Percentiles rank a stretch among this genome's conserved stretches.
Conservation (phyloP, 2,329 filamentous ascomycete species). For the Corynespora cassiicola region DNA sequence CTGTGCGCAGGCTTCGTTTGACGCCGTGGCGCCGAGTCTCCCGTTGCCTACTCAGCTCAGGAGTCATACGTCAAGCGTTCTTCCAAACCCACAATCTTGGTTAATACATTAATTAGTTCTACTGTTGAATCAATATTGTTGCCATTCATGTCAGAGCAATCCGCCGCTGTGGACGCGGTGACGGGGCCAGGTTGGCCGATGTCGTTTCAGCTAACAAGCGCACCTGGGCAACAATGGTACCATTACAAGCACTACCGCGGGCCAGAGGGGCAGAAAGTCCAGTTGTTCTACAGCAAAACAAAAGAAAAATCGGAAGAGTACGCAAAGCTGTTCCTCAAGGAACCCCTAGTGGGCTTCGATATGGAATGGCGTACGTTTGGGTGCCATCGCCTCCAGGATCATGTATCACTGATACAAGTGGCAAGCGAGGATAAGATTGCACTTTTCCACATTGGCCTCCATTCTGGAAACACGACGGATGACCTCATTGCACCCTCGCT, state of each 20-base stretch:
- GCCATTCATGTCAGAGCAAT: too few relatives aligned
- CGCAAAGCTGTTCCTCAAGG: conserved; percentile 68
- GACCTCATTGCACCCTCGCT: conserved; percentile 76
- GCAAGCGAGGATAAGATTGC: conserved; percentile 78
- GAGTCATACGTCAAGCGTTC: too few relatives aligned
- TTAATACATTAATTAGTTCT: too few relatives aligned
- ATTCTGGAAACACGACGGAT: conserved; percentile 46
- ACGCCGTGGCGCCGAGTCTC: too few relatives aligned
- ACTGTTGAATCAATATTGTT: too few relatives aligned
- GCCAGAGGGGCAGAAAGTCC: conserved; percentile 60
- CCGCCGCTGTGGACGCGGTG: too few relatives aligned
- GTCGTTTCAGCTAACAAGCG: not conserved
- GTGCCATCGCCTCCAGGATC: conserved; percentile 62
- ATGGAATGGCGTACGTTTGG: conserved; percentile 77
- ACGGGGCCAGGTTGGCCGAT: too few relatives aligned
- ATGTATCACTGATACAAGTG: conserved; percentile 83
- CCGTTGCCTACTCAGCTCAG: too few relatives aligned
- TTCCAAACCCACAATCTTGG: too few relatives aligned
- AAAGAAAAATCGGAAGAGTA: conserved; percentile 71
- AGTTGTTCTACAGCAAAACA: conserved; percentile 79
- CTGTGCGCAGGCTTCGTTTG: too few relatives aligned
- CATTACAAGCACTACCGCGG: conserved; percentile 71
- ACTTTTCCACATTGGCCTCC: conserved; percentile 78
- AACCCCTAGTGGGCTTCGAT: conserved; percentile 83
- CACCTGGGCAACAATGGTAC: conserved; percentile 67